Evolutionary conservation across 495 filamentous ascomycete species (phyloP), one percentile per base, ranked within the genome.

Genomic region (Aspergillus leporis): DNA sequence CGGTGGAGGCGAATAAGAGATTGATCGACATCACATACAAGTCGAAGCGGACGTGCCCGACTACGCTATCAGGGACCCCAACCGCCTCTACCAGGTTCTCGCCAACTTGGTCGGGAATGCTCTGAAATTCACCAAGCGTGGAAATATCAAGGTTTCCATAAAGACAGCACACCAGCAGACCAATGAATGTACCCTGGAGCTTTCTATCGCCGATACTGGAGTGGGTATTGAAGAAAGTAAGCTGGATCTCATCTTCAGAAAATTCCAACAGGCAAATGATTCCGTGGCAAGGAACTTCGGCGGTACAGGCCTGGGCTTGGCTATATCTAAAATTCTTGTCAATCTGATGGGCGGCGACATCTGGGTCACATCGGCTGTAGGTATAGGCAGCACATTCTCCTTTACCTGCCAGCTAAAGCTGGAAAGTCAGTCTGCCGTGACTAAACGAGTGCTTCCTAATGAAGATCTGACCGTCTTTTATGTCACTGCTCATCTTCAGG

Each of bases 301-400:
- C 18, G 90, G 91, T 1, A 93, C 90, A 8, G 90, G 90, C 4
- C 68, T 92, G 2, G 90, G 90, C 5, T 71, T 93, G 50, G 87
- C 89, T 4, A 93, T 93, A 51, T 88, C 83, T 63, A 91, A 91
- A 63, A 79, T 82, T 40, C 76, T 95, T 3, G 83, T 92, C 6
- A 85, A 90, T 58, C 71, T 93, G 5, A 94, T 96, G 91, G 84
- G 85, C 23, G 91, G 91, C 14, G 73, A 81, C 21, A 93, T 96
- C 43, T 95, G 92, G 92, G 92, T 97, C 13, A 88, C 88, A 67
- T 94, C 90, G 48, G 80, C 86, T 54, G 90, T 88, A 63, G 92
- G 92, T 30, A 81, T 87, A 64, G 92, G 92, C 53, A 94, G 90
- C 75, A 88, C 83, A 14, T 97, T 96, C 74, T 90, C 84, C 72